These are phyloP conservation scores for Fusarium sambucinum DNA, from an alignment of 2,329 filamentous ascomycete species.

Conservation along the genomic window DNA sequence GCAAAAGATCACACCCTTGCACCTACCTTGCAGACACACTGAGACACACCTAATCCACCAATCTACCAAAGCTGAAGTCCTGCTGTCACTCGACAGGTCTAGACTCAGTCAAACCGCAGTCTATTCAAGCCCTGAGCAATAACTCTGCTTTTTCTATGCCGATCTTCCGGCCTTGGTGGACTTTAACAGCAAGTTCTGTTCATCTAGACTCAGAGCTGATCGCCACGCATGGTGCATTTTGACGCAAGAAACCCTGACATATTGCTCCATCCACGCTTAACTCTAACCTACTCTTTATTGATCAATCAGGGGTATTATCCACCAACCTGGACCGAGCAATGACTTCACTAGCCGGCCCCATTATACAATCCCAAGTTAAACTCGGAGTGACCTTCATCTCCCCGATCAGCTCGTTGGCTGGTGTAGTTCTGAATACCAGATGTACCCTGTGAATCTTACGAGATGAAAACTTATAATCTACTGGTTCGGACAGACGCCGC, in stretches of 20 bases:
- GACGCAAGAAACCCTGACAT: constrained; percentile 42
- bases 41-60: constrained; percentile 18
- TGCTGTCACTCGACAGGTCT: constrained; percentile 27
- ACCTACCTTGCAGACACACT: constrained; percentile 1
- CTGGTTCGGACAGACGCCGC: constrained; percentile 8
- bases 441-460: constrained; percentile 28
- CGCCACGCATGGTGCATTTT: constrained; percentile 36
- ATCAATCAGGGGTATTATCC: constrained; percentile 15
- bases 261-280: constrained; percentile 41
- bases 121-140: neutral
- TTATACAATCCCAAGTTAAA: constrained; percentile 11
- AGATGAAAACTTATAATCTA: constrained; percentile 36
- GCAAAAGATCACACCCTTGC: constrained; percentile 8
- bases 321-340: constrained; percentile 11
- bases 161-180: constrained; percentile 29
- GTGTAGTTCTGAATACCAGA: constrained; percentile 13
- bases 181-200: constrained; percentile 2
- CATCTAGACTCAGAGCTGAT: constrained; percentile 3
- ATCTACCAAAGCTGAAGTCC: constrained; percentile 28
- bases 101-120: constrained; percentile 21
- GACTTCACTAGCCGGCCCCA: neutral
- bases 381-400: constrained; percentile 14
- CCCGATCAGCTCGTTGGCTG: constrained; percentile 28
- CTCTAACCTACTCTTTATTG: constrained; percentile 8
- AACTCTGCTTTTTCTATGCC: constrained; percentile 16